Base-by-base conservation (phyloP, 225 moss, liverwort and hornwort genomes). In the Climacium dendroides region DNA sequence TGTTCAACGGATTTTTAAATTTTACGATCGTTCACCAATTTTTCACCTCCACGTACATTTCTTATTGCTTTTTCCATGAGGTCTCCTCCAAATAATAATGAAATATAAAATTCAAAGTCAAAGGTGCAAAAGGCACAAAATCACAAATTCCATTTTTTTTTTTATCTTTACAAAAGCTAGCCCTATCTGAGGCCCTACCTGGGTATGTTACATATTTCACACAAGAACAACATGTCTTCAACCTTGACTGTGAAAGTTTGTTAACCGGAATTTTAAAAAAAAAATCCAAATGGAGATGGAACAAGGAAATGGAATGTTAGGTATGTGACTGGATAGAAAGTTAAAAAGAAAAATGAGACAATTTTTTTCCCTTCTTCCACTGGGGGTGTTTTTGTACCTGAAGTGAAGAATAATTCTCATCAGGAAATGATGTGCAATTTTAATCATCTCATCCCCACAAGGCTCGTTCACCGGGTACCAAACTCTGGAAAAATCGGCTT, bases 31-130 rank as follows among this genome's bases (percentile, higher is more conserved):
- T 24, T 54, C 54, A 76, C n/a, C 77, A 15, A 55, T 83, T 57
- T 83, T 48, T 14, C 24, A 43, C 23, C 3, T n/a, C 10, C 15
- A 9, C 48, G 9, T 48, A 48, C 6, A 12, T 35, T 78, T 55
- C 13, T 39, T 41, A 32, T 26, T 26, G 17, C 6, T 55, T 55
- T 37, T 26, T n/a, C n/a, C 10, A 1, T 7, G 1, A 19, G 0
- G 78, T 55, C 3, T 20, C 11, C 23, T 29, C 10, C 55, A 32
- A 60, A 28, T 28, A 32, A 8, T 17, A 48, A 2, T 58, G 15
- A 55, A 29, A 55, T 4, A 7, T 1, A 0, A 0, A 41, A 71
- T 28, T 50, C 80, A 53, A 30, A 52, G 80, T 80, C 87, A 80
- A 87, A 29, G 72, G 37, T 24, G 50, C 60, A 39, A 87, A 37